Evolutionary conservation across 2,329 filamentous ascomycete genomes (phyloP).

Genomic region (Stenocarpella maydis): DNA sequence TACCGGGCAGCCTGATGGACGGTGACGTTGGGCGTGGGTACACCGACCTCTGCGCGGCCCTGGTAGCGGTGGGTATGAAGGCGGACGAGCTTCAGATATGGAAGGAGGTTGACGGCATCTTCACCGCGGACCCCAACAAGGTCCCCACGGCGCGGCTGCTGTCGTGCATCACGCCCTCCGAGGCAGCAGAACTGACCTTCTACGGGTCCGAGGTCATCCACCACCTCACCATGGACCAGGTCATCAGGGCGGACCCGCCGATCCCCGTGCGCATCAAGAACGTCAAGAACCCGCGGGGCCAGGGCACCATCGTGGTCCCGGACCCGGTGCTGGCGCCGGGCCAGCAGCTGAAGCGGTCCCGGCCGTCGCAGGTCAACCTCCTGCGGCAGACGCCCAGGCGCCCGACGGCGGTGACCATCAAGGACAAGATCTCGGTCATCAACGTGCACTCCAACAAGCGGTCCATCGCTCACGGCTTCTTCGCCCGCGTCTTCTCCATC

Average conservation of each 20-base stretch:
- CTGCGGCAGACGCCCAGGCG: constrained; percentile 71
- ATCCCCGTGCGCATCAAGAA: constrained; percentile 93
- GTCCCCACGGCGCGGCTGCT: constrained; percentile 94
- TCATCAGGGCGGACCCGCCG: constrained; percentile 78
- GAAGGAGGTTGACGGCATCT: constrained; percentile 87
- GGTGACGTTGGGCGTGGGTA: constrained; percentile 92
- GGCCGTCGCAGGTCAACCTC: constrained; percentile 49
- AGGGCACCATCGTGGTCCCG: constrained; percentile 84
- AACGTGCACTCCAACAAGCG: constrained; percentile 99
- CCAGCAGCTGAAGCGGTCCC: constrained; percentile 65
- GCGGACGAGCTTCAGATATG: constrained; percentile 94
- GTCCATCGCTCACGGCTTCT: constrained; percentile 94
- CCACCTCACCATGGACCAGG: constrained; percentile 98
- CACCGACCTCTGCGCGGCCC: constrained; percentile 92
- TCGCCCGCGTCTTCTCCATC: constrained; percentile 92
- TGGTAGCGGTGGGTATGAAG: constrained; percentile 87
- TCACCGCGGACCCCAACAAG: constrained; percentile 77
- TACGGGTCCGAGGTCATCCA: constrained; percentile 97
- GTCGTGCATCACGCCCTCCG: constrained; percentile 86
- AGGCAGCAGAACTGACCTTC: constrained; percentile 94
- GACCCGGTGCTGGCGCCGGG: constrained; percentile 66
- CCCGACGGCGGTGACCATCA: constrained; percentile 93
- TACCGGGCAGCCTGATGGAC: constrained; percentile 89
- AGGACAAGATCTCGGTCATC: constrained; percentile 94
- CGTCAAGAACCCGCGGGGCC: constrained; percentile 83